Evolutionary conservation across 2,329 filamentous ascomycete genomes (phyloP).

Genomic region (Corinectria fuckeliana): DNA sequence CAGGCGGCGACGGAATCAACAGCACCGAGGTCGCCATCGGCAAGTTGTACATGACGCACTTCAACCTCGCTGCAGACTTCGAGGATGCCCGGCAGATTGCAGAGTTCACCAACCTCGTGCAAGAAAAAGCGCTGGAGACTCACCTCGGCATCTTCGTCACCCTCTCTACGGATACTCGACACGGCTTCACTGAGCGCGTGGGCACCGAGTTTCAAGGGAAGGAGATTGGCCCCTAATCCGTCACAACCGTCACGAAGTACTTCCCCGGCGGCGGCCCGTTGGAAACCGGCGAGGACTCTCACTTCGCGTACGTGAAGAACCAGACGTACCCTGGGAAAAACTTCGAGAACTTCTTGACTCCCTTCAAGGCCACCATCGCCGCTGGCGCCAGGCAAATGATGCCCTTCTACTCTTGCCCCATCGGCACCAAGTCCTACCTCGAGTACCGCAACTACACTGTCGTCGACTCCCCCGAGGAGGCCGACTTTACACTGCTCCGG

Average conservation of each 20-base stretch:
- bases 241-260: slow-evolving; percentile 59
- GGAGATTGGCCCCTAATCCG: slow-evolving; percentile 49
- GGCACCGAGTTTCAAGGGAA: slow-evolving; percentile 55
- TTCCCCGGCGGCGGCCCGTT: slow-evolving; percentile 59
- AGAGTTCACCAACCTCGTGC: slow-evolving; percentile 50
- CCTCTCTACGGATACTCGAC: slow-evolving; percentile 55
- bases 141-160: slow-evolving; percentile 57
- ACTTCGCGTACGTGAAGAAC: slow-evolving; percentile 60
- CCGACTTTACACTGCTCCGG: slow-evolving; percentile 49
- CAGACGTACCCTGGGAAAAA: slow-evolving; percentile 58
- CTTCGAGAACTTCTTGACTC: slow-evolving; percentile 56
- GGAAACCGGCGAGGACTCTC: slow-evolving; percentile 58
- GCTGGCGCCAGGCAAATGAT: slow-evolving; percentile 59
- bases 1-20: slow-evolving; percentile 1
- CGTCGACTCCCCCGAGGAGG: slow-evolving; percentile 45
- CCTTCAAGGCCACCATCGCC: slow-evolving; percentile 57
- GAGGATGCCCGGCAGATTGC: slow-evolving; percentile 44
- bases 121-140: slow-evolving; percentile 50
- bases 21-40: slow-evolving; percentile 24
- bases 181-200: slow-evolving; percentile 51
- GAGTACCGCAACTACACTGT: slow-evolving; percentile 35
- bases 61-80: slow-evolving; percentile 54
- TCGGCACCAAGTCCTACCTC: slow-evolving; percentile 47
- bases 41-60: slow-evolving; percentile 47
- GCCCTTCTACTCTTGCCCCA: slow-evolving; percentile 57